These are phyloP conservation scores for Psidium guajava DNA, from an alignment of 345 rosid species.

Conservation along the genomic window DNA sequence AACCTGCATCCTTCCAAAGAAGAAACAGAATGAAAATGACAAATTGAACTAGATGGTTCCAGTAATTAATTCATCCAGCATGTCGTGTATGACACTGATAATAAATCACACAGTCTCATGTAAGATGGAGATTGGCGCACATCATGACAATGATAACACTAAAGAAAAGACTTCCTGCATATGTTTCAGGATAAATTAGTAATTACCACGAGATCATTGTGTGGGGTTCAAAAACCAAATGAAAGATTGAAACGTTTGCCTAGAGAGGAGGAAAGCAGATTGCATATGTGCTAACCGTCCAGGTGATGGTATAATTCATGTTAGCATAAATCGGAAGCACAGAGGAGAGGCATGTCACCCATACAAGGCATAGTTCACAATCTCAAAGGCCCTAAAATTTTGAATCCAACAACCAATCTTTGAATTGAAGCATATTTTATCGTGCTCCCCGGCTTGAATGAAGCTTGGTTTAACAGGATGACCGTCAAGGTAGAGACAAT, in stretches of 20 bases:
- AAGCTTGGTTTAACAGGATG: background rate
- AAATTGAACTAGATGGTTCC: background rate
- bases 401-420: background rate
- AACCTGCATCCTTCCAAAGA: slow-evolving; percentile 98
- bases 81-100: background rate
- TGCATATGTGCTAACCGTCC: background rate
- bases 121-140: background rate
- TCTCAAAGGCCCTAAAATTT: background rate
- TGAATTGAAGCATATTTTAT: background rate
- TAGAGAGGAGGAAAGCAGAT: background rate
- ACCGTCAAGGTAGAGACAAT: background rate
- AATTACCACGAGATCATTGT: background rate
- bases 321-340: background rate
- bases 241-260: background rate
- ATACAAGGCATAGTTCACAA: background rate
- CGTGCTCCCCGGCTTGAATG: background rate
- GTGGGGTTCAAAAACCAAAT: background rate
- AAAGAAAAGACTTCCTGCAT: background rate
- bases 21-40: slow-evolving; percentile 46
- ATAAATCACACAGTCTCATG: background rate
- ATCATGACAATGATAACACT: background rate
- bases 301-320: background rate
- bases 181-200: background rate
- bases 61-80: background rate
- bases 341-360: background rate